Conservation (phyloP, 306 rosid genomes). For the Nissolia schottii region DNA sequence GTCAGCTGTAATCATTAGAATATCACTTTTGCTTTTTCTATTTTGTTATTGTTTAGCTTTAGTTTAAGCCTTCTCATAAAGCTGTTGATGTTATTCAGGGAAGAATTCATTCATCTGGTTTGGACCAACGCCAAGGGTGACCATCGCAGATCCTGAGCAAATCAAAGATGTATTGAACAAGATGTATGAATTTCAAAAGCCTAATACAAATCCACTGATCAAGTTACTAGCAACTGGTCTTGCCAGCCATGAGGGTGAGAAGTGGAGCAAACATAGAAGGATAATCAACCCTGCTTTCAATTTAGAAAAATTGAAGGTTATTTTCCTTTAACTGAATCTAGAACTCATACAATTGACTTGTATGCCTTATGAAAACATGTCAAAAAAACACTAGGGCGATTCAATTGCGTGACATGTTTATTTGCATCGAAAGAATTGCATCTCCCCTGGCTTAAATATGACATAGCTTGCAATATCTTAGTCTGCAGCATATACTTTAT, state of each 20-base stretch:
- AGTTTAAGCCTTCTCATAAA: background rate
- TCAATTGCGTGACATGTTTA: background rate
- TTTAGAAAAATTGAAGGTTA: constrained; percentile 55
- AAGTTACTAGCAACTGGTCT: constrained; percentile 32
- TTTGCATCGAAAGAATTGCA: background rate
- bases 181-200: constrained; percentile 28
- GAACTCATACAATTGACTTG: too few species aligned
- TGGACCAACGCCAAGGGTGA: constrained; percentile 51
- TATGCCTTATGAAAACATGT: background rate
- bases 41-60: background rate
- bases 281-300: constrained; percentile 53
- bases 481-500: too few species aligned
- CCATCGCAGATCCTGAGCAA: constrained; percentile 42
- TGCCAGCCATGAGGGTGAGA: constrained; percentile 31
- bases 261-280: constrained; percentile 56
- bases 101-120: constrained; percentile 40
- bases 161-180: constrained; percentile 43
- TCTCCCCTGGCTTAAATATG: background rate
- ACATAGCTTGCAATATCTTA: background rate
- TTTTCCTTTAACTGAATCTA: background rate
- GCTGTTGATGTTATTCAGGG: constrained; percentile 26
- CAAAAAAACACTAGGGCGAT: background rate
- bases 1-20: background rate
- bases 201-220: constrained; percentile 9
- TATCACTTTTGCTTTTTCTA: background rate